These are phyloP conservation scores for Candida tropicalis DNA, from an alignment of 1,139 yeast species.

Conservation along the genomic window DNA sequence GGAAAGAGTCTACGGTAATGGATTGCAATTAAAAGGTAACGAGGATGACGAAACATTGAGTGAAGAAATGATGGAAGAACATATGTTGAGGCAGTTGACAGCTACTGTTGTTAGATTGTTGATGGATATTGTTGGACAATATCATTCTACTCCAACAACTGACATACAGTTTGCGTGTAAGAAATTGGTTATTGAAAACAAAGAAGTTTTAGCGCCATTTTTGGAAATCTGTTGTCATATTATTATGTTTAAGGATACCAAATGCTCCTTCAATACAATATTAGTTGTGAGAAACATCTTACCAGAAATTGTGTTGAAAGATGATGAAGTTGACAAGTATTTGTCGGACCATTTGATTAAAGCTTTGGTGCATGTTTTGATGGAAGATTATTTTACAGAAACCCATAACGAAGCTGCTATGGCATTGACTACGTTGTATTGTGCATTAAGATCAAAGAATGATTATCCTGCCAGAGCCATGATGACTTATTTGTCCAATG, in stretches of 20 bases:
- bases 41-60: slow-evolving; percentile 82
- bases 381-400: slow-evolving; percentile 80
- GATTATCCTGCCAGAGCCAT: slow-evolving; percentile 56
- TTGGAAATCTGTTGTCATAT: slow-evolving; percentile 75
- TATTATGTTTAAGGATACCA: slow-evolving; percentile 81
- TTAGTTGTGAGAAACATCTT: slow-evolving; percentile 74
- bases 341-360: slow-evolving; percentile 60
- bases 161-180: slow-evolving; percentile 68
- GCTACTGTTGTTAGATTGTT: slow-evolving; percentile 89
- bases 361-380: slow-evolving; percentile 54
- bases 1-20: slow-evolving; percentile 70
- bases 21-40: slow-evolving; percentile 69
- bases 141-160: slow-evolving; percentile 45
- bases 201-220: slow-evolving; percentile 76
- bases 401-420: slow-evolving; percentile 91
- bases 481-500: slow-evolving; percentile 46
- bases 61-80: slow-evolving; percentile 99
- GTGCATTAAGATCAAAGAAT: slow-evolving; percentile 66
- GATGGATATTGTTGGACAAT: slow-evolving; percentile 87
- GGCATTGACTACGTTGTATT: slow-evolving; percentile 78
- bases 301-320: slow-evolving; percentile 65
- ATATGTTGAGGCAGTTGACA: slow-evolving; percentile 86
- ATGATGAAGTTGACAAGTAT: slow-evolving; percentile 78
- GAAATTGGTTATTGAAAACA: slow-evolving; percentile 63
- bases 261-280: slow-evolving; percentile 90